phyloP scores from a whole-genome alignment of 1,139 yeast species.

The Sugiyamaella sp. region DNA sequence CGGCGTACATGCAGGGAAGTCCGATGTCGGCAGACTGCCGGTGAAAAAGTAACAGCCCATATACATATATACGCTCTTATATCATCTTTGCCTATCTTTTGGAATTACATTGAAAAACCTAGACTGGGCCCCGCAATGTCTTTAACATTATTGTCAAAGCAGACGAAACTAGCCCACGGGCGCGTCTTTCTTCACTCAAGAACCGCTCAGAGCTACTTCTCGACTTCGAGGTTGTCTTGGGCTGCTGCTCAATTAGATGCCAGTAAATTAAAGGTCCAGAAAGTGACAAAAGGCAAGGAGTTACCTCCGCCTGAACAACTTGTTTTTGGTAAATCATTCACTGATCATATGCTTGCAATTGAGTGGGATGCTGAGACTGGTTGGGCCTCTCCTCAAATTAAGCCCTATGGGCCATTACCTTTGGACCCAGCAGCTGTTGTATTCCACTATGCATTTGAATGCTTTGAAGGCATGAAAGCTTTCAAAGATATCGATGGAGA shows the following conservation, averaged over 20 bases:
- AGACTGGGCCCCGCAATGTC: conserved; percentile 2
- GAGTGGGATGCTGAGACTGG: conserved; percentile 81
- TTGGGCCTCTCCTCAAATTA: conserved; percentile 84
- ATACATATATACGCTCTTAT: no score
- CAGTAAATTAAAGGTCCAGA: conserved; percentile 61
- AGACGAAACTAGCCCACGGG: conserved; percentile 3
- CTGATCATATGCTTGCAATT: conserved; percentile 85
- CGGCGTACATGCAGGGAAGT: no score
- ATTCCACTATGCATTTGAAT: conserved; percentile 91
- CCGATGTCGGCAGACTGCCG: no score
- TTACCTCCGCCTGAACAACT: conserved; percentile 74
- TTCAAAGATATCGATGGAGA: conserved; percentile 64
- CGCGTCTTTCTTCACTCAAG: conserved; percentile 1
- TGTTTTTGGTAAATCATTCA: conserved; percentile 83
- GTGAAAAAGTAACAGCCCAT: no score
- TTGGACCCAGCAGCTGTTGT: conserved; percentile 89
- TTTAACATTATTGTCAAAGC: conserved; percentile 9
- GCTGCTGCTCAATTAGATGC: conserved; percentile 60
- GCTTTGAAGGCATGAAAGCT: conserved; percentile 96
- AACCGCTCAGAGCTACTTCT: conserved; percentile 3
- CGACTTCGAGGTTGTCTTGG: conserved; percentile 10
- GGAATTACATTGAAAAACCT: not conserved
- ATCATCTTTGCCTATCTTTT: not conserved
- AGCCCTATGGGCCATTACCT: conserved; percentile 74
- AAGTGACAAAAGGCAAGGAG: conserved; percentile 61